Base-by-base conservation (phyloP, 352 stramenopile genomes). In the Phytopythium ostracodes region DNA sequence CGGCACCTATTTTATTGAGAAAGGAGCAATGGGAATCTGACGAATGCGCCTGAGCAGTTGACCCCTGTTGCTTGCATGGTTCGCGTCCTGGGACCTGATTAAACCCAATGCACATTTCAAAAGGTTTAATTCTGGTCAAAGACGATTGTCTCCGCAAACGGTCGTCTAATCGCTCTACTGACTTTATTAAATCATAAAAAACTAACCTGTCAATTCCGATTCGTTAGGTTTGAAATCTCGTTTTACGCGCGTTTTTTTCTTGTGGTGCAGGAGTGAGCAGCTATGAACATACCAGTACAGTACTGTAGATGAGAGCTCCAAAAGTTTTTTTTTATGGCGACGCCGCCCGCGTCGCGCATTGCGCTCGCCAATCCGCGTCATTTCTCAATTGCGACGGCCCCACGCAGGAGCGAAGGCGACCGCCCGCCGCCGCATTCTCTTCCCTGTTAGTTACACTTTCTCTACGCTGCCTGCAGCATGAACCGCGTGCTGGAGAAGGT, bases 401-500 rank as follows among this genome's bases (percentile, higher is more conserved):
- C 31, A 4, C 31, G 31, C 31, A 36, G 4, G 31, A 18, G 18
- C 0, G 12, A 18, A 17, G 1, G 2, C 17, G 0, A 2, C 18
- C 42, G 0, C 20, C 29, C 25, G 14, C 27, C 0, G 22, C 51
- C 18, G 20, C 22, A n/a, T 10, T 11, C 29, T 33, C 56, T 20
- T 38, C 33, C n/a, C n/a, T n/a, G n/a, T n/a, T n/a, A n/a, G n/a
- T n/a, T n/a, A n/a, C n/a, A n/a, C n/a, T n/a, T n/a, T n/a, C n/a
- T n/a, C n/a, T n/a, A n/a, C n/a, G n/a, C n/a, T n/a, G n/a, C n/a
- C n/a, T n/a, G 56, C 33, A 63, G 44, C 6, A 91, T 91, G 82
- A 89, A 91, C 51, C 82, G 79, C 63, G 76, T 82, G 33, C 70
- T 91, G 25, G 78, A 91, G 68, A 83, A 72, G 29, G 73, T 79